Evolutionary conservation across 2,329 filamentous ascomycete genomes (phyloP), one percentile per base, ranked within the genome.

Genomic region (Mycosphaerelloides madeirae): DNA sequence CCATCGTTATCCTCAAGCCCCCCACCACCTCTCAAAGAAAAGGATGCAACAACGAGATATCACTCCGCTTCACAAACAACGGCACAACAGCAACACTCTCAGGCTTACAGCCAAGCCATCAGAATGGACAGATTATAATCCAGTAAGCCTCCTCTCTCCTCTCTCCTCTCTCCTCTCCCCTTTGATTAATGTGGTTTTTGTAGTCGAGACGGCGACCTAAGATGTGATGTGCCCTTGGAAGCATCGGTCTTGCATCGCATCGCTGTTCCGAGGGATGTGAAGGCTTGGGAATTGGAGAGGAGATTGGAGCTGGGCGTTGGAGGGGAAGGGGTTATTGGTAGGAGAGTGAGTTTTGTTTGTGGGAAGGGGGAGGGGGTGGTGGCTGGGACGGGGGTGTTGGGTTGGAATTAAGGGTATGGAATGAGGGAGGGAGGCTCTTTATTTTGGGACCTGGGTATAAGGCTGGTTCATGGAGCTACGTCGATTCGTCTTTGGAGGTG

Each of bases 261-360:
- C 22, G 29, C 36, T 13, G 32, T 58, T 2, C 46, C 50, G 29
- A 22, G 32, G 11, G 31, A 50, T 14, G 28, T 38, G 3, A 22
- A 44, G 8, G 34, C 50, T 12, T 59, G 58, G 13, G 39, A 35
- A 6, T 18, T 60, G 6, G 46, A 49, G n/a, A 31, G 31, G 31
- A 44, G 29, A 8, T 44, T 61, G 29, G 54, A 61, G 47, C 31
- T 61, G 16, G 58, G 58, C 0, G 58, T 58, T 6, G 58, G 58
- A 15, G 58, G 54, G 0, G 52, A 58, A 2, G 58, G 58, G 2
- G 35, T 61, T 11, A 56, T 61, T 34, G 58, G 58, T 9, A 39
- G 58, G 32, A 43, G 58, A 34, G 55, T 61, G 1, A 50, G 44
- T 15, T 49, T 61, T 31, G 49, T 59, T 14, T 41, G 6, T 18